These are phyloP conservation scores for Gossypium gossypioides DNA, from an alignment of 441 rosid species.

Conservation along the genomic window DNA sequence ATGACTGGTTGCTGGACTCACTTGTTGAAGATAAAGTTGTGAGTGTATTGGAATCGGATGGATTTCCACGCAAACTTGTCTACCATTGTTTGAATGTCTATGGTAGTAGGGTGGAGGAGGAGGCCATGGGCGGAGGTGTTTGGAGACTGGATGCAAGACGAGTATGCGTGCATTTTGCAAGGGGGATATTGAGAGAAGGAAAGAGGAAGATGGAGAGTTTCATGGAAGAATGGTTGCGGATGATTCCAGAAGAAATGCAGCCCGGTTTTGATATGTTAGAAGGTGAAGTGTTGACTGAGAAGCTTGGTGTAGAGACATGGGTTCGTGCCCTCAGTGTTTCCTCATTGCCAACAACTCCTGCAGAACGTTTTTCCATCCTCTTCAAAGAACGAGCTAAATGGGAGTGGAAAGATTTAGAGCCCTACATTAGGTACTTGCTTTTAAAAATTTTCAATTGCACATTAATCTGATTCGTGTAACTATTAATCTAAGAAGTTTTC, in stretches of 20 bases:
- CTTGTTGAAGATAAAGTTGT: conserved; percentile 56
- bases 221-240: conserved; percentile 56
- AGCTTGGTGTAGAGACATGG: conserved; percentile 64
- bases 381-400: conserved; percentile 66
- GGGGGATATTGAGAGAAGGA: conserved; percentile 45
- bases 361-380: conserved; percentile 54
- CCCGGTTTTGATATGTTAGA: conserved; percentile 63
- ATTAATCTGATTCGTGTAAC: not conserved
- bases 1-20: conserved; percentile 57
- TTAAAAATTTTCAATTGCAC: not conserved
- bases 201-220: conserved; percentile 56
- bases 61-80: conserved; percentile 45
- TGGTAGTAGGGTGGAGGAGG: conserved; percentile 38
- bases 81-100: conserved; percentile 52
- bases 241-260: conserved; percentile 60
- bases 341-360: conserved; percentile 60
- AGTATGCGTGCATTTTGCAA: conserved; percentile 69
- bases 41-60: conserved; percentile 47
- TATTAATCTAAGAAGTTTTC: not conserved
- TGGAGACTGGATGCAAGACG: conserved; percentile 64
- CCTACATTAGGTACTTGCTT: conserved; percentile 56
- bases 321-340: conserved; percentile 53
- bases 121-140: conserved; percentile 16
- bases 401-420: conserved; percentile 84
- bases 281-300: conserved; percentile 80